phyloP scores from a whole-genome alignment of 2,329 filamentous ascomycete genomes.

The Clonostachys byssicola region DNA sequence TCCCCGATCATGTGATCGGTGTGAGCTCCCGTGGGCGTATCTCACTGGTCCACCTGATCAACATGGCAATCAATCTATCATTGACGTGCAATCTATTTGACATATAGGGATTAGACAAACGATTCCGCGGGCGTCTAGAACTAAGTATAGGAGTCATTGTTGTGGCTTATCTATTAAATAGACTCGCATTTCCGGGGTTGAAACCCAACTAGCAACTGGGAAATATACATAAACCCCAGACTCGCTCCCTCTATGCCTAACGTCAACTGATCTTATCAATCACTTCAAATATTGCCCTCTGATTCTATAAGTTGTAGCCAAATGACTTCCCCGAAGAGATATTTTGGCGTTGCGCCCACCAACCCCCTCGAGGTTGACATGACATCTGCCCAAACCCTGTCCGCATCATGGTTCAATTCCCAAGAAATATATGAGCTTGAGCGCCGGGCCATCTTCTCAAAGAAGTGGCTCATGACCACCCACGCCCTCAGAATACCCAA shows the following conservation, averaged over 20 bases:
- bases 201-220: no score
- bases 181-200: background rate
- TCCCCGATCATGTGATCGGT: no score
- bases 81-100: no score
- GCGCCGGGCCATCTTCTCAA: conserved; percentile 45
- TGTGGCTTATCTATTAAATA: background rate
- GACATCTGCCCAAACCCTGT: conserved; percentile 8
- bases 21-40: no score
- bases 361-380: background rate
- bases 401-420: conserved; percentile 22
- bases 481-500: conserved; percentile 3
- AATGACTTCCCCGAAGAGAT: conserved; percentile 19
- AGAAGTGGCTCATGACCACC: conserved; percentile 36
- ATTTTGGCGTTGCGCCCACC: conserved; percentile 21
- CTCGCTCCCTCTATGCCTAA: no score
- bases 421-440: conserved; percentile 46
- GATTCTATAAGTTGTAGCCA: background rate
- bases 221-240: no score
- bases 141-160: background rate
- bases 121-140: background rate
- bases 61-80: no score
- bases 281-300: background rate
- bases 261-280: background rate
- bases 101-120: no score
- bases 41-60: no score